A percentile compares a stretch with the other conserved stretches of the same genome.
These are phyloP conservation scores for Trametes meyenii DNA, from an alignment of 768 basidiomycete genomes.

Conservation along the genomic window DNA sequence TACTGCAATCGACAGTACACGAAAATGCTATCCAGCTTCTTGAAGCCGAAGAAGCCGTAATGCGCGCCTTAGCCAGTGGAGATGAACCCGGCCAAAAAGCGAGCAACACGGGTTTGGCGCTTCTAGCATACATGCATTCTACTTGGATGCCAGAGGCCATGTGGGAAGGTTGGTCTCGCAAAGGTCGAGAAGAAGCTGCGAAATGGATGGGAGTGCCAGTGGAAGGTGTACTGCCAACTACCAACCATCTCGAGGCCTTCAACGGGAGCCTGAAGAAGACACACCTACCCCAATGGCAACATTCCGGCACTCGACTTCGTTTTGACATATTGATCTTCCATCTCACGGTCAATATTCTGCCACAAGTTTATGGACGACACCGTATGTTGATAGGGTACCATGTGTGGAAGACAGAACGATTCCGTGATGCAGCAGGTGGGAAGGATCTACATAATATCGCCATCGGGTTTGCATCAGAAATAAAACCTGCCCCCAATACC, in stretches of 20 bases:
- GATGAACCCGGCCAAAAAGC: not conserved
- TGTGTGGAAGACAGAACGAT: not conserved
- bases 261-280: conserved; percentile 40
- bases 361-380: conserved; percentile 24
- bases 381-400: not conserved
- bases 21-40: too few relatives aligned
- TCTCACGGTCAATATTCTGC: conserved; percentile 28
- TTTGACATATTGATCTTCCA: conserved; percentile 33
- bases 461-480: too few relatives aligned
- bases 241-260: conserved; percentile 46
- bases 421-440: not conserved
- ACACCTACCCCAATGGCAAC: conserved; percentile 33
- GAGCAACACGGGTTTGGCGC: conserved; percentile 3
- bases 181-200: conserved; percentile 33
- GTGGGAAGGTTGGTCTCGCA: conserved; percentile 40
- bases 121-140: conserved; percentile 31
- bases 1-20: too few relatives aligned
- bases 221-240: conserved; percentile 39
- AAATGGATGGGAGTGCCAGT: conserved; percentile 23
- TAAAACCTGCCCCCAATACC: too few relatives aligned
- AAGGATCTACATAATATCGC: not conserved
- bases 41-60: too few relatives aligned
- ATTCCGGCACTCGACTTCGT: conserved; percentile 35
- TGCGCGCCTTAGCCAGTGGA: too few relatives aligned
- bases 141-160: conserved; percentile 33